These are phyloP conservation scores for Tricladium varicosporioides DNA, from an alignment of 2,329 filamentous ascomycete species.

Conservation along the genomic window DNA sequence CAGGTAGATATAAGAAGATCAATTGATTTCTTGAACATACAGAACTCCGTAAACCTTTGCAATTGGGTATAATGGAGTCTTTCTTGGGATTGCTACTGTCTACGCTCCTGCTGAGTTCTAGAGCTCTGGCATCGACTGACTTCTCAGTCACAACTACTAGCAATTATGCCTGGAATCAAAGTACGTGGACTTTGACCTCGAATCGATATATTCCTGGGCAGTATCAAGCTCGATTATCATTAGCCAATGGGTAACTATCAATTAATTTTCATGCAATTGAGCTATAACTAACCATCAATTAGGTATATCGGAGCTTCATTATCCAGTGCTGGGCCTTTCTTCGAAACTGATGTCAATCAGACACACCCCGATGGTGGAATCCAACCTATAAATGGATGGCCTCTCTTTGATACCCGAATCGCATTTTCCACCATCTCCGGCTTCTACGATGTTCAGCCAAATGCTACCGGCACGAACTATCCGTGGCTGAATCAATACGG, in stretches of 20 bases:
- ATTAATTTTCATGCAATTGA: background rate
- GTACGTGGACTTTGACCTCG: conserved; percentile 31
- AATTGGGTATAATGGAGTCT: background rate
- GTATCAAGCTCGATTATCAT: conserved; percentile 32
- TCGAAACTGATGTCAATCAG: conserved; percentile 33
- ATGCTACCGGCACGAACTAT: conserved; percentile 61
- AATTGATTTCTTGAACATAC: background rate
- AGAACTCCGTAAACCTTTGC: background rate
- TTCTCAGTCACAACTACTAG: conserved; percentile 28
- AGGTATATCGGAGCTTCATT: conserved; percentile 34
- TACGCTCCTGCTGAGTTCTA: background rate
- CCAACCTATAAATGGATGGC: conserved; percentile 60
- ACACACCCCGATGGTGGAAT: conserved; percentile 27
- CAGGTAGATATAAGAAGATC: background rate
- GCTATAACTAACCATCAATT: conserved; percentile 3
- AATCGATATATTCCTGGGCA: conserved; percentile 28
- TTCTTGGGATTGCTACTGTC: background rate
- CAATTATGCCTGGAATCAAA: conserved; percentile 30
- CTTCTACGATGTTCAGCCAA: conserved; percentile 61
- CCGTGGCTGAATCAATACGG: conserved; percentile 68
- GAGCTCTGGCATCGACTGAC: conserved; percentile 22
- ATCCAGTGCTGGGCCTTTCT: conserved; percentile 32
- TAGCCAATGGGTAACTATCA: conserved; percentile 32
- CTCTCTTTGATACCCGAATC: conserved; percentile 60
- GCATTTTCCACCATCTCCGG: conserved; percentile 67